These are phyloP conservation scores for Kwoniella dejecticola DNA, from an alignment of 768 basidiomycete genomes.

Conservation along the genomic window DNA sequence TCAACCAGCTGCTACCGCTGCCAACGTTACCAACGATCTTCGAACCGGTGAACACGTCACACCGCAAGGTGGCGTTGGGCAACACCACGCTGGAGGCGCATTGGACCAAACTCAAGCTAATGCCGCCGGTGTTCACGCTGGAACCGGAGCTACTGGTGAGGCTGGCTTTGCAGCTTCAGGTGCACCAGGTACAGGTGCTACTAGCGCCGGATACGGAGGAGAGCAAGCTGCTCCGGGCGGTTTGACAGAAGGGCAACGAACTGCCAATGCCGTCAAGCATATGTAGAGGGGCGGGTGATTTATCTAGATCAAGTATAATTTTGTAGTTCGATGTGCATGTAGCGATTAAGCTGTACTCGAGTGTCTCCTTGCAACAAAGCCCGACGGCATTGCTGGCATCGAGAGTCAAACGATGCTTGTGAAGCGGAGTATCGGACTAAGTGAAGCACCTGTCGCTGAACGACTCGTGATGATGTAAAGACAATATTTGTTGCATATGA, in stretches of 20 bases:
- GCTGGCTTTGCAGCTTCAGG: conserved; percentile 11
- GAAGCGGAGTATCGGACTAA: too few relatives aligned
- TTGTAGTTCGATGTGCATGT: conserved; percentile 3
- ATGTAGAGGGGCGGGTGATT: not conserved
- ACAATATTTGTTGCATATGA: too few relatives aligned
- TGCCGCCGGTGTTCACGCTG: conserved; percentile 10
- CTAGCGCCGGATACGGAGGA: conserved; percentile 7
- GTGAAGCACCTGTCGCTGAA: too few relatives aligned
- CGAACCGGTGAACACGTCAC: conserved; percentile 17
- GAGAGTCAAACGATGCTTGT: too few relatives aligned
- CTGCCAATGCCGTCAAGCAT: conserved; percentile 4
- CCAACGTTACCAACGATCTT: conserved; percentile 19
- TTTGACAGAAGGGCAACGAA: conserved; percentile 8
- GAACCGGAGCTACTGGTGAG: conserved; percentile 4
- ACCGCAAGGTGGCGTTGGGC: conserved; percentile 3
- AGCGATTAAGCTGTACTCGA: too few relatives aligned
- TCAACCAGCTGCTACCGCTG: conserved; percentile 9
- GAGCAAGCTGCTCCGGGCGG: conserved; percentile 4
- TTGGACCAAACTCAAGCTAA: conserved; percentile 13
- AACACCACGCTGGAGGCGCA: conserved; percentile 9
- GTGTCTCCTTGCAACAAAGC: too few relatives aligned
- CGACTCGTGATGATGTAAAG: too few relatives aligned
- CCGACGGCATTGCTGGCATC: too few relatives aligned
- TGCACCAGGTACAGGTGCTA: not conserved
- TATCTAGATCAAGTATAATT: not conserved